phyloP scores from a whole-genome alignment of 2,329 filamentous ascomycete species.

The Neofusicoccum cordaticola region DNA sequence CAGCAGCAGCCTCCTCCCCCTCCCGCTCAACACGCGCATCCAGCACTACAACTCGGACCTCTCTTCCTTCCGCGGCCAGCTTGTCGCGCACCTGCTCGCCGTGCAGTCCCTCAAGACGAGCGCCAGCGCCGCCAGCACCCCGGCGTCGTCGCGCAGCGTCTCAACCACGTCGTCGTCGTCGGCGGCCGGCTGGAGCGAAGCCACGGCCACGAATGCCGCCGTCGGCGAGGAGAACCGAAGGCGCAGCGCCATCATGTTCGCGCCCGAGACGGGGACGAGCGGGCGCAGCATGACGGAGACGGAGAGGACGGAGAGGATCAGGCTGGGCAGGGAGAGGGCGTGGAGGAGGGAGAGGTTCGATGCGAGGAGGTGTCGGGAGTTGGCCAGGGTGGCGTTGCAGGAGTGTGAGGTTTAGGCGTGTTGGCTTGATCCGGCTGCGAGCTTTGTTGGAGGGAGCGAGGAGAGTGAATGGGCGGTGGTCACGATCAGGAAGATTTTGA shows the following conservation, averaged over 20 bases:
- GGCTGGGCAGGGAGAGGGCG: neutral
- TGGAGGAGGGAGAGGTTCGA: conserved; percentile 18
- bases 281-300: conserved; percentile 8
- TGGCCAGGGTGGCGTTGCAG: conserved; percentile 11
- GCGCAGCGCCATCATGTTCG: neutral
- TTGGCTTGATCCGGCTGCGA: too few relatives aligned
- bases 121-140: conserved; percentile 11
- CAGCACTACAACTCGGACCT: conserved; percentile 27
- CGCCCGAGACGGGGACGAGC: neutral
- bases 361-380: conserved; percentile 7
- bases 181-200: neutral
- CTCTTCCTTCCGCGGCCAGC: conserved; percentile 27
- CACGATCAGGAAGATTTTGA: too few relatives aligned
- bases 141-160: neutral
- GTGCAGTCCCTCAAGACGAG: conserved; percentile 25
- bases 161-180: neutral
- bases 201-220: neutral
- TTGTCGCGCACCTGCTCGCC: conserved; percentile 28
- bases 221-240: neutral
- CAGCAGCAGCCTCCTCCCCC: conserved; percentile 16
- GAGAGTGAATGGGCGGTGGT: neutral
- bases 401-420: conserved; percentile 2
- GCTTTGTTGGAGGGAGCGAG: too few relatives aligned
- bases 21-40: conserved; percentile 5
- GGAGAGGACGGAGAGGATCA: conserved; percentile 2